These are phyloP conservation scores for Aspergillus persii DNA, from an alignment of 2,329 filamentous ascomycete genomes.

Conservation along the genomic window DNA sequence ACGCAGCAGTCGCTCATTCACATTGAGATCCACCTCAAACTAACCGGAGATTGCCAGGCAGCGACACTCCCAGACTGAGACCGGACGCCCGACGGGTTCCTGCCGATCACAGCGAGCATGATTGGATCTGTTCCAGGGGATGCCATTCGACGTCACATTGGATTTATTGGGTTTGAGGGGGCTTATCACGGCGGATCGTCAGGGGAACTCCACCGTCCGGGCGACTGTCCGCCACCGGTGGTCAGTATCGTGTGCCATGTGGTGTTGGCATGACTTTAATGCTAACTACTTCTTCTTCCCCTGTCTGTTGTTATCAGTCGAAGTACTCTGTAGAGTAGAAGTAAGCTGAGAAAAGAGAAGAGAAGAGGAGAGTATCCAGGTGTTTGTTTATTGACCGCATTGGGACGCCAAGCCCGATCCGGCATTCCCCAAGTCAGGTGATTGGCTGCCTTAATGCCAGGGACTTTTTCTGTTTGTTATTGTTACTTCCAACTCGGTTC, in stretches of 20 bases:
- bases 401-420: not conserved
- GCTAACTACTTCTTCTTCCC: no score
- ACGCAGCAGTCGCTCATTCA: not conserved
- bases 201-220: slow-evolving; percentile 4
- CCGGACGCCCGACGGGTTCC: slow-evolving; percentile 5
- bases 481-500: not conserved
- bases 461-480: not conserved
- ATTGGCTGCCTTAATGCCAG: not conserved
- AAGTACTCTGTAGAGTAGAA: no score
- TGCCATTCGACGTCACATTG: slow-evolving; percentile 9
- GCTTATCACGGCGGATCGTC: slow-evolving; percentile 6
- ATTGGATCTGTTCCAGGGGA: slow-evolving; percentile 6
- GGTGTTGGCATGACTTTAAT: no score
- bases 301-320: no score
- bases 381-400: not conserved
- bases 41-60: not conserved
- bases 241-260: no score
- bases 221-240: no score
- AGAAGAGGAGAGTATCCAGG: no score
- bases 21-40: not conserved
- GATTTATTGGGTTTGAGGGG: slow-evolving; percentile 5
- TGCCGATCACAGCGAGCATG: not conserved
- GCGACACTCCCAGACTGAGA: not conserved
- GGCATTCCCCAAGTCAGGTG: not conserved
- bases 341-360: no score